Evolutionary conservation across 2,329 filamentous ascomycete species (phyloP), one percentile per base, ranked within the genome.

Genomic region (Clonostachys rhizophaga): DNA sequence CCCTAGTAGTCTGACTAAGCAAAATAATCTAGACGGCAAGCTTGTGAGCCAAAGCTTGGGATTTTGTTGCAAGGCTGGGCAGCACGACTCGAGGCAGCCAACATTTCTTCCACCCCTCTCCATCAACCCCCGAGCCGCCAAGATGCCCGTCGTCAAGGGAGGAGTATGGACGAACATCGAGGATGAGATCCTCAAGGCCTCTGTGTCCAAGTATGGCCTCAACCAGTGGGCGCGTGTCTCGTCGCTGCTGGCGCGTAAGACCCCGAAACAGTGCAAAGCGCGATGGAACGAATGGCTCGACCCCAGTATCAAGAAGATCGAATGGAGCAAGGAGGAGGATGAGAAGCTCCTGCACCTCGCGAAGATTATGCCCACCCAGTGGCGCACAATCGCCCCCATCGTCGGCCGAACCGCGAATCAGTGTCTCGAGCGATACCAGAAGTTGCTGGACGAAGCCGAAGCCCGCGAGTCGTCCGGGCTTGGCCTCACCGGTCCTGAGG

Each of bases 191-290:
- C 87, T 99, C 71, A 96, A 97, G 71, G 91, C 91, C 48, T 87
- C 88, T 49, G 90, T 95, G 54, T 94, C 89, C 57, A 96, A 96
- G 68, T 96, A 96, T 76, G 91, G 91, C 44, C 79, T 96, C 51
- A 94, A 96, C 63, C 94, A 99, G 71, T 99, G 94, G 94, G 92
- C 94, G 64, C 92, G 94, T 68, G 94, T 97, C 54, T 96, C 94
- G 47, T 97, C 94, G 49, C 82, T 99, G 54, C 85, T 99, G 55
- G 92, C 92, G 64, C 89, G 95, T 62, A 99, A 99, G 70, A 97
- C 94, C 34, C 86, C 94, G 45, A 99, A 99, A 74, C 94, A 99
- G 74, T 99, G 94, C 83, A 99, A 99, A 74, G 92, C 94, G 51
- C 81, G 94, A 72, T 99, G 94, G 94, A 84, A 86, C 65, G 92